These are phyloP conservation scores for Lactarius evosmus DNA, from an alignment of 768 basidiomycete species.

Conservation along the genomic window DNA sequence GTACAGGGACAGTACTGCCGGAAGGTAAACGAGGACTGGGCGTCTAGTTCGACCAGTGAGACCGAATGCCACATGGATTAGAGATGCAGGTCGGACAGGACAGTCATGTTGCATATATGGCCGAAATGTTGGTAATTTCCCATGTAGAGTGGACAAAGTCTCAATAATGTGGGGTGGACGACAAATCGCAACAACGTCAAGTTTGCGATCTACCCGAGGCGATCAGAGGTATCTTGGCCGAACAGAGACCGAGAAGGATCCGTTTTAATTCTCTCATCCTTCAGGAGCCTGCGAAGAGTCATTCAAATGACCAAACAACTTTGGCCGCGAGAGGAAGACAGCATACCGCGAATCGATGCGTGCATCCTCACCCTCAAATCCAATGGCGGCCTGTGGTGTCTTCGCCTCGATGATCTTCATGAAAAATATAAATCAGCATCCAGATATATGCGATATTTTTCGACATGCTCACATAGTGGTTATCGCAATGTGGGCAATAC, in stretches of 20 bases:
- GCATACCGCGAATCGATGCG: conserved; percentile 80
- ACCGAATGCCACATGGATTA: no score
- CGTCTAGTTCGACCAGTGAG: no score
- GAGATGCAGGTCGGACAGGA: no score
- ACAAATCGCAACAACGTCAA: no score
- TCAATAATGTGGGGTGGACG: background rate
- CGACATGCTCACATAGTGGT: conserved; percentile 79
- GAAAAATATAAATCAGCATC: background rate
- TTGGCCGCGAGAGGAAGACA: background rate
- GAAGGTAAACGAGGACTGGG: no score
- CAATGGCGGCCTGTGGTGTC: conserved; percentile 78
- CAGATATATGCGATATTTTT: background rate
- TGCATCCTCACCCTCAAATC: conserved; percentile 89
- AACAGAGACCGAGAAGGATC: conserved; percentile 50
- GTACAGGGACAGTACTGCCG: no score
- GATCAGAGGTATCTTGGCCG: conserved; percentile 45
- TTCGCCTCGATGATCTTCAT: conserved; percentile 90
- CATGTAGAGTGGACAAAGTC: background rate
- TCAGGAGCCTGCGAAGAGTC: conserved; percentile 63
- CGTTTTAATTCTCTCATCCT: conserved; percentile 74
- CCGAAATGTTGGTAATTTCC: no score
- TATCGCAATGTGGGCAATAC: conserved; percentile 97
- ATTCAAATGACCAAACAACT: conserved; percentile 4
- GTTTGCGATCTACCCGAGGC: conserved; percentile 37
- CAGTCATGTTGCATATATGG: no score